Conservation (phyloP, 129 eudicot genomes). For the Flaveria robusta region DNA sequence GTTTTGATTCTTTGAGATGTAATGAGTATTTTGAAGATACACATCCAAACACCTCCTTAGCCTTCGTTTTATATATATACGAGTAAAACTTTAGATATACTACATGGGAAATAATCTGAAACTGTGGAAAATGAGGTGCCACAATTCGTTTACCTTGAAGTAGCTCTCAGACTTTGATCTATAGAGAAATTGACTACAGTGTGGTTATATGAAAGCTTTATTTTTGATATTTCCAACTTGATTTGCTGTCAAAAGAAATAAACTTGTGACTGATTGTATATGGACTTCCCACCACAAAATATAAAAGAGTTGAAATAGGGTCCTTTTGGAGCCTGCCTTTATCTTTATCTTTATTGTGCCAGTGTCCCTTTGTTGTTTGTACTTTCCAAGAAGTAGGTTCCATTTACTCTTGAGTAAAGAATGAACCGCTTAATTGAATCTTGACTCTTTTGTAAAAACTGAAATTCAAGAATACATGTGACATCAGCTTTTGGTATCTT, state of each 20-base stretch:
- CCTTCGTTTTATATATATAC: not conserved
- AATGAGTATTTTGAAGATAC: not conserved
- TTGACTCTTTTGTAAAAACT: not conserved
- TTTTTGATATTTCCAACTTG: not conserved
- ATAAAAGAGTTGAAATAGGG: not conserved
- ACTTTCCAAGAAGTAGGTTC: not conserved
- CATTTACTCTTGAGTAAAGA: conserved; percentile 1
- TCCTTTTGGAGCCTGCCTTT: not conserved
- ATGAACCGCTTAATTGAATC: not conserved
- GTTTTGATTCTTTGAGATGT: not conserved
- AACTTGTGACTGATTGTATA: conserved; percentile 6
- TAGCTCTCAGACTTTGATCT: conserved; percentile 6
- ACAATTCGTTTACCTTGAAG: not conserved
- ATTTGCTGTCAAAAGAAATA: conserved; percentile 8
- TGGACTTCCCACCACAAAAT: not conserved
- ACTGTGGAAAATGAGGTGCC: not conserved
- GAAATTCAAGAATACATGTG: not conserved
- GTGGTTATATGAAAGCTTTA: not conserved
- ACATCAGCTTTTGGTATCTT: not conserved
- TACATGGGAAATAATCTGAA: not conserved
- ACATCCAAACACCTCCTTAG: not conserved
- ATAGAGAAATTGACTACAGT: not conserved
- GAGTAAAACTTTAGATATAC: not conserved
- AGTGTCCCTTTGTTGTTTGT: not conserved
- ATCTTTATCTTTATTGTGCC: not conserved